Conservation (phyloP, 345 rosid species). For the Syzygium oleosum region DNA sequence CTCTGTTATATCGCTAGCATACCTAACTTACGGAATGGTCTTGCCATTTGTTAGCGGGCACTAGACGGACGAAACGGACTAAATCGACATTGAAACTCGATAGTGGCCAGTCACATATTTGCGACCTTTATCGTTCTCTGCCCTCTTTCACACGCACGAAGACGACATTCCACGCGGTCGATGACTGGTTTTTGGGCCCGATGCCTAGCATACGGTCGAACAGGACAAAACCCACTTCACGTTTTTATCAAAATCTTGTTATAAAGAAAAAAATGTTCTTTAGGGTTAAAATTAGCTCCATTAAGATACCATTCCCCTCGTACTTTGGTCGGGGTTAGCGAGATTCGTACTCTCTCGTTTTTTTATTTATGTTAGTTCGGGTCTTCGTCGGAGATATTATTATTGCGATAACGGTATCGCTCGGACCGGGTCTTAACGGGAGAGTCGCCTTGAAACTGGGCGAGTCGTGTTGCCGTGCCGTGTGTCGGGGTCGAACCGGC, state of each 20-base stretch:
- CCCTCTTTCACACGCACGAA: not conserved
- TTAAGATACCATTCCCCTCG: no score
- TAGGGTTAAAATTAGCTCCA: no score
- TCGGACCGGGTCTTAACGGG: not conserved
- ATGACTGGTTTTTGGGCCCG: not conserved
- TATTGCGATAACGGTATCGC: not conserved
- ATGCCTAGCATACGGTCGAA: not conserved
- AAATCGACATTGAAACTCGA: not conserved
- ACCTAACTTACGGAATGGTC: not conserved
- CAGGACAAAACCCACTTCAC: not conserved
- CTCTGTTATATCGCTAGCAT: not conserved
- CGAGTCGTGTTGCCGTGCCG: not conserved
- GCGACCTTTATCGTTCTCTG: no score
- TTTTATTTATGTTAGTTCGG: not conserved
- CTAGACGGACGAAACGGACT: not conserved
- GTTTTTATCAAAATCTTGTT: no score
- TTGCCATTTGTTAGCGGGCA: not conserved
- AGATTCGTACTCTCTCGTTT: no score
- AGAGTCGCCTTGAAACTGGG: not conserved
- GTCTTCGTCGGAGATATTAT: not conserved
- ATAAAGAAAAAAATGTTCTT: no score
- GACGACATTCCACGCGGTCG: not conserved
- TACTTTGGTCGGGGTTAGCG: no score
- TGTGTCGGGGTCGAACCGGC: not conserved
- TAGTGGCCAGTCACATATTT: no score